Conservation (phyloP, 345 rosid species). For the Erodium maritimum region DNA sequence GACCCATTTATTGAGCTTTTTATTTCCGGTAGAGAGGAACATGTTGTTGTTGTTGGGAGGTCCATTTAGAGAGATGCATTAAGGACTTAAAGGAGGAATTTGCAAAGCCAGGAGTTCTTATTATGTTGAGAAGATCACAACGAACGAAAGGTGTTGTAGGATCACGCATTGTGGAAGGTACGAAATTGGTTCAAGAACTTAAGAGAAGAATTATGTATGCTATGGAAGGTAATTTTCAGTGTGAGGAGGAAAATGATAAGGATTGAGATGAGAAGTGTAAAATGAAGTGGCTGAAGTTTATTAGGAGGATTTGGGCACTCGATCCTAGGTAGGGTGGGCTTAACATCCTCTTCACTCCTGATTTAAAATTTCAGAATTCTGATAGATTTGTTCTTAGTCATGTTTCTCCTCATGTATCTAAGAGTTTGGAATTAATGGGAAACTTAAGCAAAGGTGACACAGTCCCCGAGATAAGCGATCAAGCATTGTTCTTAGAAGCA, state of each 20-base stretch:
- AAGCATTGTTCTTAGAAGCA: constrained; percentile 35
- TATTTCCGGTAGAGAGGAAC: constrained; percentile 86
- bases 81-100: constrained; percentile 88
- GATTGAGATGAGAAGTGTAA: constrained; percentile 46
- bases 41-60: constrained; percentile 88
- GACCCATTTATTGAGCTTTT: constrained; percentile 88
- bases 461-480: constrained; percentile 16
- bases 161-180: constrained; percentile 21
- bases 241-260: constrained; percentile 39
- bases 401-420: constrained; percentile 65
- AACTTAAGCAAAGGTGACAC: constrained; percentile 13
- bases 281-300: constrained; percentile 54
- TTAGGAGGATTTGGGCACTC: constrained; percentile 76
- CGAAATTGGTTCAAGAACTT: constrained; percentile 44
- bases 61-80: constrained; percentile 88
- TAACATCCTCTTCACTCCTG: constrained; percentile 73
- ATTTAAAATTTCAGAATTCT: constrained; percentile 21
- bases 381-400: constrained; percentile 38
- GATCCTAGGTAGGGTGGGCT: constrained; percentile 92
- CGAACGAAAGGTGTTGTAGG: constrained; percentile 66
- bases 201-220: constrained; percentile 45
- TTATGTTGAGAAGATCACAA: constrained; percentile 61
- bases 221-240: constrained; percentile 32
- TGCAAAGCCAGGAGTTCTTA: constrained; percentile 47
- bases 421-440: constrained; percentile 52